Conservation (phyloP, 768 basidiomycete species). For the Floccularia luteovirens region DNA sequence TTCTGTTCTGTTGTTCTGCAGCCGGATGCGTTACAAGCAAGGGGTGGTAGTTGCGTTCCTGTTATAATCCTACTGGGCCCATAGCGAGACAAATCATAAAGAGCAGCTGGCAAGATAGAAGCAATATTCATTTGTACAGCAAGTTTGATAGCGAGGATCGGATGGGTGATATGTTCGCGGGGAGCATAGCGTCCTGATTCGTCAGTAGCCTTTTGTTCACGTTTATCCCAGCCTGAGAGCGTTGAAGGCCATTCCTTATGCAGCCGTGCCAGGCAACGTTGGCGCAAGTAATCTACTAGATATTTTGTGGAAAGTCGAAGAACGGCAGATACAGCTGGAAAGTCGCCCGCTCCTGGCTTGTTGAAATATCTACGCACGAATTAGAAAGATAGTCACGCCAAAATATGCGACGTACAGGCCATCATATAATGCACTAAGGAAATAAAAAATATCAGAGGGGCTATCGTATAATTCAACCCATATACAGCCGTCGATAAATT, state of each 20-base stretch:
- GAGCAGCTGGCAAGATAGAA: conserved; percentile 60
- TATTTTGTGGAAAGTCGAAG: conserved; percentile 74
- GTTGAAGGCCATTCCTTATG: conserved; percentile 60
- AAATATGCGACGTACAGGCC: conserved; percentile 48
- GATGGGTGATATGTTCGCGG: conserved; percentile 53
- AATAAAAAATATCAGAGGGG: conserved; percentile 59
- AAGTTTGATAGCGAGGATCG: conserved; percentile 63
- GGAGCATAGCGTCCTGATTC: conserved; percentile 47
- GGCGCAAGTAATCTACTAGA: conserved; percentile 58
- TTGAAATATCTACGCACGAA: conserved; percentile 44
- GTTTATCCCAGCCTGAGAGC: conserved; percentile 59
- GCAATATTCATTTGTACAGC: conserved; percentile 53
- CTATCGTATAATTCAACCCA: conserved; percentile 58
- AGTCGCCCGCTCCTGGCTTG: conserved; percentile 41
- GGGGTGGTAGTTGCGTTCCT: conserved; percentile 33
- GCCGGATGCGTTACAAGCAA: conserved; percentile 18
- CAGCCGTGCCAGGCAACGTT: conserved; percentile 53
- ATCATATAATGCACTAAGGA: conserved; percentile 67
- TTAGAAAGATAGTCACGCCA: neutral
- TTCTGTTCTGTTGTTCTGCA: conserved; percentile 3
- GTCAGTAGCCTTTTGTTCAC: conserved; percentile 52
- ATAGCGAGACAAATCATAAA: conserved; percentile 71
- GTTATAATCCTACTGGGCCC: conserved; percentile 60
- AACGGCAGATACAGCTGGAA: conserved; percentile 52
- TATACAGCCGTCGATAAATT: conserved; percentile 48